These are phyloP conservation scores for Scutellaria baicalensis DNA, from an alignment of 257 asterid genomes.

Conservation along the genomic window DNA sequence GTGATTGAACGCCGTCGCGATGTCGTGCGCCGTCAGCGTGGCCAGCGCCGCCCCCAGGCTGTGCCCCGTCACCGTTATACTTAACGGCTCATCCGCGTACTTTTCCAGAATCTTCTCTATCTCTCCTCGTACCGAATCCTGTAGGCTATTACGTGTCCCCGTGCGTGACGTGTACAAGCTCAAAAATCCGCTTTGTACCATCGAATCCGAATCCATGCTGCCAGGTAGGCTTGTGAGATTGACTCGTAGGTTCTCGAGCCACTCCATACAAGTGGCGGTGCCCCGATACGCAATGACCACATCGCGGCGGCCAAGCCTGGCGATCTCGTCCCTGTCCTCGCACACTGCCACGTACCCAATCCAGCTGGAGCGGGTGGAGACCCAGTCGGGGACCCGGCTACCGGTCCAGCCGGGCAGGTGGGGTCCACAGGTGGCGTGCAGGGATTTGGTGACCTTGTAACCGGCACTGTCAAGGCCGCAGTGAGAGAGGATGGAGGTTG, in stretches of 20 bases:
- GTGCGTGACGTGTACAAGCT: conserved; percentile 64
- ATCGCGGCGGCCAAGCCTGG: conserved; percentile 70
- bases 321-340: conserved; percentile 46
- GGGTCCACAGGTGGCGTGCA: conserved; percentile 79
- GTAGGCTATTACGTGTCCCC: conserved; percentile 29
- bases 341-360: conserved; percentile 92
- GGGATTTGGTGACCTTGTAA: conserved; percentile 36
- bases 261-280: conserved; percentile 75
- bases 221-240: conserved; percentile 36
- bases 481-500: conserved; percentile 25
- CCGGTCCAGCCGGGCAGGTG: conserved; percentile 52
- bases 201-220: conserved; percentile 51
- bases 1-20: conserved; percentile 35
- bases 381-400: conserved; percentile 38
- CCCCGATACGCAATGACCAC: conserved; percentile 86
- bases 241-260: conserved; percentile 83
- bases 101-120: conserved; percentile 25
- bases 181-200: conserved; percentile 75
- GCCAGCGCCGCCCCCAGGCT: conserved; percentile 93
- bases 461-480: conserved; percentile 38
- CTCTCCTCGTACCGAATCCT: conserved; percentile 37
- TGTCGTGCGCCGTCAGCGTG: conserved; percentile 75
- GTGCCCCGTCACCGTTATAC: conserved; percentile 91
- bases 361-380: conserved; percentile 62
- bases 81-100: conserved; percentile 59